phyloP scores from a whole-genome alignment of 2,329 filamentous ascomycete genomes.

The Gyromitra esculenta region DNA sequence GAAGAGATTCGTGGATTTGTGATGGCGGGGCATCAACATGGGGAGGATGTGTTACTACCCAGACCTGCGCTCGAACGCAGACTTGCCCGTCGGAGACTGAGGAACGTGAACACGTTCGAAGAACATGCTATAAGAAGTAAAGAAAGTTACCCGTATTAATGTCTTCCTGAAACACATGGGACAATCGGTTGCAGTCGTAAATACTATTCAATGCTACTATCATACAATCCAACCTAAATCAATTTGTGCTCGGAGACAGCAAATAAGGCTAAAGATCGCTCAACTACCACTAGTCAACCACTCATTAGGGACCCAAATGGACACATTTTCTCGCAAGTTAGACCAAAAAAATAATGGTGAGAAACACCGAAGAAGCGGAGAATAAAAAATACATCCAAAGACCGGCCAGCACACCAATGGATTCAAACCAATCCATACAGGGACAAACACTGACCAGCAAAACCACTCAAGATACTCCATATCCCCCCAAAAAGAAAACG shows the following conservation, averaged over 20 bases:
- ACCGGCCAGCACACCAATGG: conserved; percentile 13
- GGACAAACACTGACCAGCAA: not conserved
- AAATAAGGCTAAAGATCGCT: not conserved
- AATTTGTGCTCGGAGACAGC: conserved; percentile 3
- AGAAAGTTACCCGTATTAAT: too few species aligned
- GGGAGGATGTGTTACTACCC: conserved; percentile 16
- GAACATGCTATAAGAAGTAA: not conserved
- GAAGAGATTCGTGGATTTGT: conserved; percentile 3
- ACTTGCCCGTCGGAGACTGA: conserved; percentile 15
- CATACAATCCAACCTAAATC: conserved; percentile 15
- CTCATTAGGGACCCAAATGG: not conserved
- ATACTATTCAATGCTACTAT: not conserved
- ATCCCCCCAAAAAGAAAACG: not conserved
- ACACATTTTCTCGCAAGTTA: not conserved
- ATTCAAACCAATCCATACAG: not conserved
- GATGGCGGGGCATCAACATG: conserved; percentile 15
- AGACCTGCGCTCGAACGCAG: conserved; percentile 11
- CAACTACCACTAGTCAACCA: not conserved
- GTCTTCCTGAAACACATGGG: not conserved
- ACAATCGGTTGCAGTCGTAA: not conserved
- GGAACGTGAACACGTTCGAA: not conserved
- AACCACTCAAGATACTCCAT: conserved; percentile 31
- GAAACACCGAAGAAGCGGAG: not conserved
- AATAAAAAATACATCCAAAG: conserved; percentile 12
- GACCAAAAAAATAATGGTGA: conserved; percentile 3